These are phyloP conservation scores for Coemansia sp. DNA, from an alignment of 192 early-diverging fungal genomes.

Conservation along the genomic window DNA sequence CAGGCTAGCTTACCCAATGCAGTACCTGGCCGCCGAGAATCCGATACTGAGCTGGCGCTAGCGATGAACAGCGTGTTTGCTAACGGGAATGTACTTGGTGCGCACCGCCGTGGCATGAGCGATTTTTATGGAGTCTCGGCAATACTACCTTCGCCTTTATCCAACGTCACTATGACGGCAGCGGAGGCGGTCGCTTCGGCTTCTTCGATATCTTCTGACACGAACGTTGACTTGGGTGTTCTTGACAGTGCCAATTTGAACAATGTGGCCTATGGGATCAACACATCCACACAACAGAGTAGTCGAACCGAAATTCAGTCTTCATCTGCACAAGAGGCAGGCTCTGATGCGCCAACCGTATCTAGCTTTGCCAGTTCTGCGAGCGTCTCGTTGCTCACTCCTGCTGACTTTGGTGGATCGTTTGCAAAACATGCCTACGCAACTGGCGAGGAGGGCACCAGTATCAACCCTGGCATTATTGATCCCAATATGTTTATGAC, in stretches of 20 bases:
- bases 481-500: constrained; percentile 36
- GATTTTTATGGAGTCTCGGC: constrained; percentile 29
- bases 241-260: not conserved
- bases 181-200: not conserved
- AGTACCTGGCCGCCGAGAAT: constrained; percentile 39
- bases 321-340: not conserved
- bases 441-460: not conserved
- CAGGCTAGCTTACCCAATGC: constrained; percentile 8
- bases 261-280: not conserved
- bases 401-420: not conserved
- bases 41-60: constrained; percentile 51
- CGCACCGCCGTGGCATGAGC: constrained; percentile 32
- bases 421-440: not conserved
- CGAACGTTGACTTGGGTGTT: constrained; percentile 16
- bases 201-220: constrained; percentile 13
- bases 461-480: not conserved
- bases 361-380: constrained; percentile 6
- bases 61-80: constrained; percentile 54
- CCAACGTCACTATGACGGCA: constrained; percentile 32
- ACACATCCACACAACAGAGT: not conserved
- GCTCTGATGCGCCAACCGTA: constrained; percentile 1
- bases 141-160: constrained; percentile 44
- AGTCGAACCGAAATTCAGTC: constrained; percentile 1
- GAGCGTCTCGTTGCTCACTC: not conserved
- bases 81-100: constrained; percentile 42